These are phyloP conservation scores for Ophiostoma pallidulum DNA, from an alignment of 2,329 filamentous ascomycete genomes.

Conservation along the genomic window DNA sequence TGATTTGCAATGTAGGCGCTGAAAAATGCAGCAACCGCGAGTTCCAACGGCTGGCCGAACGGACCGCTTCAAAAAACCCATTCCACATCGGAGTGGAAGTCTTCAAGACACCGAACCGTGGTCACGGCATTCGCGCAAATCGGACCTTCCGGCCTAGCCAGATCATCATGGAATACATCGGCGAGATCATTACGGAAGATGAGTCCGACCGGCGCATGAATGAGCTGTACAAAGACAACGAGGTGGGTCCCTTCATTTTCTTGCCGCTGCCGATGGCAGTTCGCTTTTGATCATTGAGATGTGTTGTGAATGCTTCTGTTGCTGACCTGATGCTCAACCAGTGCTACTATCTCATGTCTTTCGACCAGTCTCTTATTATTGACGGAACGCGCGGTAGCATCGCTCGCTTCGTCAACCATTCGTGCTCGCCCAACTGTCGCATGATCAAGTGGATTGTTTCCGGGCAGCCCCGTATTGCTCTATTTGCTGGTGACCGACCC, in stretches of 20 bases:
- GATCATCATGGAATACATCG: slow-evolving; percentile 97
- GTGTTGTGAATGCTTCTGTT: too few relatives aligned
- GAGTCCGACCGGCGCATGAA: slow-evolving; percentile 94
- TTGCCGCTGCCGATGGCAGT: too few relatives aligned
- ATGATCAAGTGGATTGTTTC: slow-evolving; percentile 98
- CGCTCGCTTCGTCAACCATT: slow-evolving; percentile 96
- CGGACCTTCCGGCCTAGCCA: slow-evolving; percentile 79
- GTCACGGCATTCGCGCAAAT: slow-evolving; percentile 86
- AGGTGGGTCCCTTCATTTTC: slow-evolving; percentile 53
- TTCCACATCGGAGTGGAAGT: slow-evolving; percentile 94
- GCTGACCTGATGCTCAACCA: slow-evolving; percentile 27
- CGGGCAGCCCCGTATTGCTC: slow-evolving; percentile 88
- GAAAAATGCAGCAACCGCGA: slow-evolving; percentile 73
- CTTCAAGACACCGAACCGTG: slow-evolving; percentile 78
- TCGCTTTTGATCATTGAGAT: too few relatives aligned
- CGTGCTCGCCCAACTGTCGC: slow-evolving; percentile 88
- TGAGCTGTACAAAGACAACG: slow-evolving; percentile 84
- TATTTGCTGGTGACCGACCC: slow-evolving; percentile 82
- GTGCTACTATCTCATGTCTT: slow-evolving; percentile 98
- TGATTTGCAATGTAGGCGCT: slow-evolving; percentile 74
- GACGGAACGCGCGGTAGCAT: slow-evolving; percentile 94
- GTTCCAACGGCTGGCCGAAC: slow-evolving; percentile 69
- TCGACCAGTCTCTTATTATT: slow-evolving; percentile 97
- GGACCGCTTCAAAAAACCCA: slow-evolving; percentile 54
- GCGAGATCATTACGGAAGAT: slow-evolving; percentile 90